A percentile compares a stretch with the other conserved stretches of the same genome.
Evolutionary conservation across 2,329 filamentous ascomycete species (phyloP).

Genomic region (Emergomyces orientalis): DNA sequence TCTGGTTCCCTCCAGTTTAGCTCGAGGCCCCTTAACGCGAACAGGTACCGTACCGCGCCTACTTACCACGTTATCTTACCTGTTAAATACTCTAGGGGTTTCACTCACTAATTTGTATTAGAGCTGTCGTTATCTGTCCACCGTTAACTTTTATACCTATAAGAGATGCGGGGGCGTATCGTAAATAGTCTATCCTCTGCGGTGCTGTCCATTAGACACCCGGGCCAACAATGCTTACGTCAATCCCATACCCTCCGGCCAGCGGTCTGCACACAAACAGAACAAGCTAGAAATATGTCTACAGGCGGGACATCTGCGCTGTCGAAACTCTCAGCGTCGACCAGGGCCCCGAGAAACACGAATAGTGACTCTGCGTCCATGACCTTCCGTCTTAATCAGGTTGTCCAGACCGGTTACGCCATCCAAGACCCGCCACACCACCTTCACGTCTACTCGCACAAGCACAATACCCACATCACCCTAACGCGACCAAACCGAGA

Average conservation of each 20-base stretch:
- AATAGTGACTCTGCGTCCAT: slow-evolving; percentile 1
- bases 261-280: background rate
- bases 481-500: slow-evolving; percentile 73
- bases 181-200: slow-evolving; percentile 1
- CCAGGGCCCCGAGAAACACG: background rate
- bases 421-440: slow-evolving; percentile 43
- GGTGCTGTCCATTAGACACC: slow-evolving; percentile 3
- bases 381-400: slow-evolving; percentile 14
- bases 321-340: slow-evolving; percentile 3
- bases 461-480: slow-evolving; percentile 93
- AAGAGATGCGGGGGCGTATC: slow-evolving; percentile 3
- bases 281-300: slow-evolving; percentile 1
- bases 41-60: background rate
- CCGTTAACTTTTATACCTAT: background rate
- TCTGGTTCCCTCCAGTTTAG: background rate
- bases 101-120: background rate
- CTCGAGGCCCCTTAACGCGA: background rate
- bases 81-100: background rate
- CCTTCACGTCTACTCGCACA: slow-evolving; percentile 75
- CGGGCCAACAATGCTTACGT: background rate
- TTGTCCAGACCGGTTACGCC: slow-evolving; percentile 23
- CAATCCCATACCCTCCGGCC: background rate
- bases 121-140: background rate
- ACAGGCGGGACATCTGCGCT: background rate
- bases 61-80: too few species aligned